A percentile compares a stretch with the other conserved stretches of the same genome.
Evolutionary conservation across 179 eudicot genomes (phyloP).

Genomic region (Heliamphora pulchella): DNA sequence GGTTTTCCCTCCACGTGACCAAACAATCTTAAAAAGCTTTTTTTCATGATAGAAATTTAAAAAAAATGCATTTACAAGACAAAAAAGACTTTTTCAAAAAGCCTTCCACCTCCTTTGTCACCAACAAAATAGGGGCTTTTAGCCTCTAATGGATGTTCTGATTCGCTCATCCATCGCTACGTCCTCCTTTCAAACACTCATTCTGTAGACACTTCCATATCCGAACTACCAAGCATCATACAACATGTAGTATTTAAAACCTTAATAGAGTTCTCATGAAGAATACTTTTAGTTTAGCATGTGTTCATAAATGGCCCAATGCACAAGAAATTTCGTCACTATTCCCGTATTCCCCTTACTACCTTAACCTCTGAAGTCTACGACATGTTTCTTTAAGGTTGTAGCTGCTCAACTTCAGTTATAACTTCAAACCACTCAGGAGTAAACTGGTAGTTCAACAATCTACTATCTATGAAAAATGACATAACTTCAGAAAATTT

Average conservation of each 20-base stretch:
- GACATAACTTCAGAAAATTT: too few relatives aligned
- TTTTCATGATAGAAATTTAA: too few relatives aligned
- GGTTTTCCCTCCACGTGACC: too few relatives aligned
- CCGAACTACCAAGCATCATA: neutral
- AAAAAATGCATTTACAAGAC: neutral
- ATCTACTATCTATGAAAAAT: neutral
- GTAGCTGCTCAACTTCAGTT: neutral
- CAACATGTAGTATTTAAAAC: neutral
- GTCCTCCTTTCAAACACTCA: neutral
- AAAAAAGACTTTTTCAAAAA: neutral
- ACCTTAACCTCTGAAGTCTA: neutral
- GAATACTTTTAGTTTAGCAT: neutral
- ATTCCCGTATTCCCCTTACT: neutral
- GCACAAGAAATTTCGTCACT: neutral
- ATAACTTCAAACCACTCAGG: neutral
- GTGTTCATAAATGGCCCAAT: neutral
- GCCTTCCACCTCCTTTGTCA: neutral
- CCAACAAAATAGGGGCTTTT: neutral
- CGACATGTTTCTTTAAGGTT: neutral
- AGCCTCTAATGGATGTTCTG: neutral
- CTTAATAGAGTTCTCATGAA: neutral
- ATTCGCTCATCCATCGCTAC: neutral
- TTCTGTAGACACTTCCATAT: neutral
- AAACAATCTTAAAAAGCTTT: too few relatives aligned
- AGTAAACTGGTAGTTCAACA: neutral